Evolutionary conservation across 768 basidiomycete species (phyloP), one percentile per base, ranked within the genome.

Genomic region (Boletus rubropictus): DNA sequence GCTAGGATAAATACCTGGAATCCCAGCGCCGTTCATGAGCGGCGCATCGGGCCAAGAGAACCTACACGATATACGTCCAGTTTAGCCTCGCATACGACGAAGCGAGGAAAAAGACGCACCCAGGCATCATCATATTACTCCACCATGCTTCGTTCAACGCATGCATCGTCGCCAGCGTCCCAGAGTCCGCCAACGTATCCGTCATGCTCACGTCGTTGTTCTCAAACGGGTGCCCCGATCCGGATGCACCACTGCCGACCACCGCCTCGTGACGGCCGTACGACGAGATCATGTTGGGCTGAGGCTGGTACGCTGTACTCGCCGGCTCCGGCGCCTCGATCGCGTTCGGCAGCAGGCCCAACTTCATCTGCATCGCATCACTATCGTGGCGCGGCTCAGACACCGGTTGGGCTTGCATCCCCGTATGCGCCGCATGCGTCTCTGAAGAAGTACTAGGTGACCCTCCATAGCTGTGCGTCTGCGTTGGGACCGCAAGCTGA

Each of bases 81-180:
- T 9, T 12, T 36, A 36, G 15, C 12, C 7, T 14, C 29, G 11
- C 11, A 10, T 29, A 10, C 29, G 11, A 25, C 0, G 31, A 10
- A 9, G 2, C 7, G 7, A 8, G 17, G 8, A 10, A 5, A 41
- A 24, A 24, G 14, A 46, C 43, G 34, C 1, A 53, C 82, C 87
- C 87, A 31, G 87, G 87, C 84, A 89, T 86, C 86, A 89, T 84
- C 81, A 87, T 83, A 40, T 77, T 84, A 36, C 75, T 66, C 86
- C 84, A 88, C 77, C 81, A 89, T 7, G 69, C 74, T 41, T 82
- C 85, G 51, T 84, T 81, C 46, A 90, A 70, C 24, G 80, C 80
- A 41, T 80, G 76, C 81, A 89, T 83, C 17, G 84, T 77, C 1
- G 85, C 86, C 51, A 86, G 71, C 64, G 80, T 75, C 37, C 84